A percentile compares a stretch with the other conserved stretches of the same genome.
These are phyloP conservation scores for Russula earlei DNA, from an alignment of 768 basidiomycete species.

Conservation along the genomic window DNA sequence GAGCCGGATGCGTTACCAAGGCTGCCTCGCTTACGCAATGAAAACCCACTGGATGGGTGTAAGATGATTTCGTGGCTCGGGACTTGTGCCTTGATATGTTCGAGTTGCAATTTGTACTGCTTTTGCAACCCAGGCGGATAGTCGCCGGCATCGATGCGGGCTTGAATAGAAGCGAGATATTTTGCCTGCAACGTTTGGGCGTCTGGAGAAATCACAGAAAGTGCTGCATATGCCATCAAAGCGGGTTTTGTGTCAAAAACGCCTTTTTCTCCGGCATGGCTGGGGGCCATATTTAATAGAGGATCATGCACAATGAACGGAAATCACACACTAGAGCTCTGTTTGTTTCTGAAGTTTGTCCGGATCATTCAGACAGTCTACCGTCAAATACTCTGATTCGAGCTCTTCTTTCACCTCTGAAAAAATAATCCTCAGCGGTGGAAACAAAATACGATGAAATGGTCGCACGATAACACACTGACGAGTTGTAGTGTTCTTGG, in stretches of 20 bases:
- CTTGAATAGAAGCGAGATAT: conserved; percentile 3
- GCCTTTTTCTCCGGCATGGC: neutral
- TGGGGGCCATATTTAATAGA: neutral
- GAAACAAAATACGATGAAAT: neutral
- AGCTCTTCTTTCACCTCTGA: conserved; percentile 14
- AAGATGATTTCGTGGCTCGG: conserved; percentile 7
- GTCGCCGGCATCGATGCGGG: neutral
- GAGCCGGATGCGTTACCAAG: too few species aligned
- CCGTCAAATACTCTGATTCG: neutral
- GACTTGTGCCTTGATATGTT: neutral
- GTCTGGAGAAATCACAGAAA: neutral
- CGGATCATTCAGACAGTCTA: conserved; percentile 8
- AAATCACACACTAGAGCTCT: conserved; percentile 10
- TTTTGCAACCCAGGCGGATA: conserved; percentile 8
- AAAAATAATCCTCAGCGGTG: neutral
- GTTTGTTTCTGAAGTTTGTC: conserved; percentile 4
- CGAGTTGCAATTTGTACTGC: conserved; percentile 15
- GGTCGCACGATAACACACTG: conserved; percentile 2
- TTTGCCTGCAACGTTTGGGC: conserved; percentile 3
- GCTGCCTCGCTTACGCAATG: neutral
- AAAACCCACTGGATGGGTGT: neutral
- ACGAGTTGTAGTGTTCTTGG: conserved; percentile 12
- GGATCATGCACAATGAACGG: neutral
- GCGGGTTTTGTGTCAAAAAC: neutral
- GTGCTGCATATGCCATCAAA: conserved; percentile 8